Evolutionary conservation across 2,329 filamentous ascomycete genomes (phyloP).

Genomic region (Fusarium gaditjirri): DNA sequence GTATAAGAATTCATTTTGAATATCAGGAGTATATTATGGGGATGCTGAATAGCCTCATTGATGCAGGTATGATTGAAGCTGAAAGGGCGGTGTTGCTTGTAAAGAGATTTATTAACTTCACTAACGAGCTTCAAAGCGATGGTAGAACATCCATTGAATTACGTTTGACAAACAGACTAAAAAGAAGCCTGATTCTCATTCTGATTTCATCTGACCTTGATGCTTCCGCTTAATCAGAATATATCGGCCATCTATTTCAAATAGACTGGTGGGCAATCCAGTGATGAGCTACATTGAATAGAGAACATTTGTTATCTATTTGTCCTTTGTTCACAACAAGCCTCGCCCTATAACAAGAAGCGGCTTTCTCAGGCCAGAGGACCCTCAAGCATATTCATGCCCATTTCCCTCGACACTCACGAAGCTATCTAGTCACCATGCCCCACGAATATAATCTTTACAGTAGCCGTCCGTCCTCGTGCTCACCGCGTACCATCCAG

Average conservation of each 20-base stretch:
- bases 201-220: not conserved
- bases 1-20: not conserved
- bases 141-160: too few relatives aligned
- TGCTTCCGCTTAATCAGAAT: not conserved
- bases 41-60: not conserved
- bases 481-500: not conserved
- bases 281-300: not conserved
- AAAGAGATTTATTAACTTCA: too few relatives aligned
- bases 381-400: not conserved
- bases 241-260: not conserved
- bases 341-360: not conserved
- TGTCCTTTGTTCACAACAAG: not conserved
- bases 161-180: not conserved
- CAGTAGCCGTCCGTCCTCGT: not conserved
- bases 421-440: not conserved
- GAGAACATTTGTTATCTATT: not conserved
- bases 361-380: not conserved
- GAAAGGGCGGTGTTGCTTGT: not conserved
- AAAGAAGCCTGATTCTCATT: not conserved
- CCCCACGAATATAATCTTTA: not conserved
- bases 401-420: not conserved
- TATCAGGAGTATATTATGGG: not conserved
- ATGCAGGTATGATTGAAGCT: not conserved
- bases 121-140: too few relatives aligned
- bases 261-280: not conserved